Percentiles rank a stretch among this genome's conserved stretches.
Conservation (phyloP, 208 protist species). For the Trypanosomatidae sp. region DNA sequence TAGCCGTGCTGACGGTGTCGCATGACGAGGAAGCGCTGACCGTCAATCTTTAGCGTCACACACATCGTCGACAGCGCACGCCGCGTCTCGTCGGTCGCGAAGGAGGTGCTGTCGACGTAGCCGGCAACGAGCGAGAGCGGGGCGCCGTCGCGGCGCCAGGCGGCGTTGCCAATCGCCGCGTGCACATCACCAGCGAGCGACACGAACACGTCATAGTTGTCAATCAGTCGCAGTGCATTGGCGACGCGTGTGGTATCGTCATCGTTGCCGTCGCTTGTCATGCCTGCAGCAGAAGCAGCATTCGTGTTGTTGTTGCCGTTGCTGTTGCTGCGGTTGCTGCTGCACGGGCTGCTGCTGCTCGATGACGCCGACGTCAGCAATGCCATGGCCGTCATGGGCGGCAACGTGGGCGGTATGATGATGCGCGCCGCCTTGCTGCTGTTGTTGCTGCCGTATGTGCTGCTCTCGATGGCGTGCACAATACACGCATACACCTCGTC, state of each 20-base stretch:
- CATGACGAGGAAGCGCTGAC: slow-evolving; percentile 56
- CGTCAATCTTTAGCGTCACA: slow-evolving; percentile 77
- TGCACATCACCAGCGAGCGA: slow-evolving; percentile 51
- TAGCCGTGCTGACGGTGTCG: slow-evolving; percentile 52
- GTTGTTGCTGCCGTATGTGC: background rate
- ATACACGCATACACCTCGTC: slow-evolving; percentile 32
- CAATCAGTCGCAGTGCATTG: slow-evolving; percentile 20
- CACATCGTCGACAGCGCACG: slow-evolving; percentile 22
- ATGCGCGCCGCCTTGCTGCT: background rate
- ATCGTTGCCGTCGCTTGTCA: too few relatives aligned
- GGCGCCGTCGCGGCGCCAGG: slow-evolving; percentile 40
- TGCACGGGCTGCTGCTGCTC: too few relatives aligned
- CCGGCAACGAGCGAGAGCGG: slow-evolving; percentile 64
- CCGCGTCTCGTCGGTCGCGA: slow-evolving; percentile 17
- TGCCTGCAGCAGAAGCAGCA: too few relatives aligned
- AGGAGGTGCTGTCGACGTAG: slow-evolving; percentile 52
- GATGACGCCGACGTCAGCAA: too few relatives aligned
- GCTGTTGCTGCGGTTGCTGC: too few relatives aligned
- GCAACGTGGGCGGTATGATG: background rate
- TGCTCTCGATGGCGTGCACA: slow-evolving; percentile 21
- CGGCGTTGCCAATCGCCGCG: slow-evolving; percentile 31
- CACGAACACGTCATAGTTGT: slow-evolving; percentile 34
- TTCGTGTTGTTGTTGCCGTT: too few relatives aligned
- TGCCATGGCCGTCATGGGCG: too few relatives aligned
- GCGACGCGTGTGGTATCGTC: too few relatives aligned